Conservation (phyloP, 1,284 basidiomycete species). For the Melampsora americana region DNA sequence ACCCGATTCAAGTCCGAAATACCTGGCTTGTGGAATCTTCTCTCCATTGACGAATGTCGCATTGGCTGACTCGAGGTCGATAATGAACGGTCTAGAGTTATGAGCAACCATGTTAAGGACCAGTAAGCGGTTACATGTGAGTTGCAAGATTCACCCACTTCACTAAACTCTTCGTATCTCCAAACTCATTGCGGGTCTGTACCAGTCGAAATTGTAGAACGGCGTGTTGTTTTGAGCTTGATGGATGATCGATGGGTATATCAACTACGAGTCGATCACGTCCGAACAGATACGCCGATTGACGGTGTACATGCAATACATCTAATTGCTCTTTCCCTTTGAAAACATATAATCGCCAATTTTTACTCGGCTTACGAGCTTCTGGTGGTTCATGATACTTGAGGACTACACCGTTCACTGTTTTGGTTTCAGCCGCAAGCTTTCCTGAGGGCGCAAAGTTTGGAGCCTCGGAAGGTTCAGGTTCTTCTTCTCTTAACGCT, state of each 20-base stretch:
- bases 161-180: conserved; percentile 68
- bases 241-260: conserved; percentile 88
- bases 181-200: conserved; percentile 81
- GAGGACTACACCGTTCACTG: conserved; percentile 77
- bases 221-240: conserved; percentile 97
- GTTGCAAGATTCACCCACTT: conserved; percentile 63
- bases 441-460: conserved; percentile 84
- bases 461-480: conserved; percentile 59
- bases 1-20: conserved; percentile 79
- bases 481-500: background rate
- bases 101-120: background rate
- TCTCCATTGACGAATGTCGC: conserved; percentile 85
- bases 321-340: conserved; percentile 88
- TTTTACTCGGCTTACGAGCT: conserved; percentile 79
- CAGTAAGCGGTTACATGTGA: background rate
- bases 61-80: conserved; percentile 96
- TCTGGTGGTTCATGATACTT: conserved; percentile 99
- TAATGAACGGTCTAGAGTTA: conserved; percentile 74
- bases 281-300: conserved; percentile 91
- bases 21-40: conserved; percentile 77
- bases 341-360: conserved; percentile 94
- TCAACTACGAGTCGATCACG: conserved; percentile 83
- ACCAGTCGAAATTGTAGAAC: conserved; percentile 90
- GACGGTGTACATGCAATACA: conserved; percentile 83
- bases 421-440: conserved; percentile 91